Conservation (phyloP, 352 stramenopile species). For the Phytophthora hybrid region DNA sequence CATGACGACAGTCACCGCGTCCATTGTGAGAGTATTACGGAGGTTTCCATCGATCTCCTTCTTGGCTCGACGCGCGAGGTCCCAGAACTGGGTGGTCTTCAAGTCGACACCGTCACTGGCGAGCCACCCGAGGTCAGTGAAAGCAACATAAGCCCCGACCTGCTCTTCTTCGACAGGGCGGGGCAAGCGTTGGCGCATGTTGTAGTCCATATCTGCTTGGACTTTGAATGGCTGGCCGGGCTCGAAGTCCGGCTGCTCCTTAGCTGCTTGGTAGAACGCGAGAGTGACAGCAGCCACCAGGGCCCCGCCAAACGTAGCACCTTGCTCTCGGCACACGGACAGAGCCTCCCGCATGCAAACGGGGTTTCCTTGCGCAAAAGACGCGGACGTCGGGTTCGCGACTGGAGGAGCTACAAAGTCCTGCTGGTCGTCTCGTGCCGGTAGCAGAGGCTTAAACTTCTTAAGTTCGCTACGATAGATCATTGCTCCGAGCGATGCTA, state of each 20-base stretch:
- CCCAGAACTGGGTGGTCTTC: slow-evolving; percentile 39
- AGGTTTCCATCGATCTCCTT: slow-evolving; percentile 22
- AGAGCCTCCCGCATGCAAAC: slow-evolving; percentile 29
- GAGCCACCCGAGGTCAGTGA: slow-evolving; percentile 14
- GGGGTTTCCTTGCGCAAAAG: slow-evolving; percentile 34
- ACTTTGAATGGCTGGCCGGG: slow-evolving; percentile 37
- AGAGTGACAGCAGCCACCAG: slow-evolving; percentile 27
- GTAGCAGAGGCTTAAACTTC: slow-evolving; percentile 32
- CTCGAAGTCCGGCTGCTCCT: background rate
- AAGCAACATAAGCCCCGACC: slow-evolving; percentile 38
- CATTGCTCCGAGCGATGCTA: slow-evolving; percentile 13
- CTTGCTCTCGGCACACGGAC: slow-evolving; percentile 31
- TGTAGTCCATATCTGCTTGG: slow-evolving; percentile 35
- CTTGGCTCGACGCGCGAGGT: slow-evolving; percentile 41
- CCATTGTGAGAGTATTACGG: slow-evolving; percentile 9
- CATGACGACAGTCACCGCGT: slow-evolving; percentile 7
- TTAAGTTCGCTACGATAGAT: slow-evolving; percentile 31
- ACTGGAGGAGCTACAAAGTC: slow-evolving; percentile 31
- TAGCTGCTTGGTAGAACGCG: slow-evolving; percentile 17
- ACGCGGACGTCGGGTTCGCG: slow-evolving; percentile 18
- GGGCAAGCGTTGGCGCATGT: slow-evolving; percentile 49
- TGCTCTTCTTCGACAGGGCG: slow-evolving; percentile 18
- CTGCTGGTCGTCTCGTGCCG: slow-evolving; percentile 30
- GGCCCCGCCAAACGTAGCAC: slow-evolving; percentile 40
- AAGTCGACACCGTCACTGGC: slow-evolving; percentile 19